A percentile compares a stretch with the other conserved stretches of the same genome.
Evolutionary conservation across 1,139 yeast genomes (phyloP).

Genomic region (Zygotorulaspora mrakii): DNA sequence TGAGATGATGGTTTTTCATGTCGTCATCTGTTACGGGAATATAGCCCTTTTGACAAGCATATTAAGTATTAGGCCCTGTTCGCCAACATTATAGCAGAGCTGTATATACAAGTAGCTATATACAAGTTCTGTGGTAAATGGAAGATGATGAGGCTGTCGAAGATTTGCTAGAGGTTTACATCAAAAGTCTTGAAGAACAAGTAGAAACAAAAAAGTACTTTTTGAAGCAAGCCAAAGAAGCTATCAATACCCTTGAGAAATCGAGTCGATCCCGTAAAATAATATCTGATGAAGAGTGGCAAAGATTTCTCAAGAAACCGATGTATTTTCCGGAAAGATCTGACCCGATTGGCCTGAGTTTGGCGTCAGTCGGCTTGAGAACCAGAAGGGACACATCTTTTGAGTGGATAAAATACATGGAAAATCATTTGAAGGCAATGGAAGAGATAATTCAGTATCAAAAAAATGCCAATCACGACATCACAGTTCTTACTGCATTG

Average conservation of each 20-base stretch:
- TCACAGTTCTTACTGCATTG: slow-evolving; percentile 8
- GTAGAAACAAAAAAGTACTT: slow-evolving; percentile 30
- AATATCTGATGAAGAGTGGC: slow-evolving; percentile 18
- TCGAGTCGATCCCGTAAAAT: background rate
- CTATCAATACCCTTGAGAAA: slow-evolving; percentile 17
- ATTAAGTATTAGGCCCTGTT: too few species aligned
- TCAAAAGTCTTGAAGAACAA: slow-evolving; percentile 26
- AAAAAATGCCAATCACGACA: slow-evolving; percentile 10
- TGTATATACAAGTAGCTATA: too few species aligned
- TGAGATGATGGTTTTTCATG: background rate
- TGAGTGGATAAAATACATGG: slow-evolving; percentile 15
- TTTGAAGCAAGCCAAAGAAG: slow-evolving; percentile 25
- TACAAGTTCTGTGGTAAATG: slow-evolving; percentile 2
- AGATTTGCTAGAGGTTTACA: slow-evolving; percentile 19
- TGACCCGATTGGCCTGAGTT: slow-evolving; percentile 33
- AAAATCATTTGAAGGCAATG: slow-evolving; percentile 9
- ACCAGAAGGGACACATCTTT: slow-evolving; percentile 19
- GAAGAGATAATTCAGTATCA: slow-evolving; percentile 20
- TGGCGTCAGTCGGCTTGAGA: slow-evolving; percentile 20
- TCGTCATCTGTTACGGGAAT: background rate
- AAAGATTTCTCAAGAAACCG: slow-evolving; percentile 26
- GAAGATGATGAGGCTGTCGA: background rate
- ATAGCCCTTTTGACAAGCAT: background rate
- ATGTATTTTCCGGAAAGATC: slow-evolving; percentile 33
- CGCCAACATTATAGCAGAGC: too few species aligned